Evolutionary conservation across 2,329 filamentous ascomycete species (phyloP), one percentile per base, ranked within the genome.

Genomic region (Geosmithia morbida): DNA sequence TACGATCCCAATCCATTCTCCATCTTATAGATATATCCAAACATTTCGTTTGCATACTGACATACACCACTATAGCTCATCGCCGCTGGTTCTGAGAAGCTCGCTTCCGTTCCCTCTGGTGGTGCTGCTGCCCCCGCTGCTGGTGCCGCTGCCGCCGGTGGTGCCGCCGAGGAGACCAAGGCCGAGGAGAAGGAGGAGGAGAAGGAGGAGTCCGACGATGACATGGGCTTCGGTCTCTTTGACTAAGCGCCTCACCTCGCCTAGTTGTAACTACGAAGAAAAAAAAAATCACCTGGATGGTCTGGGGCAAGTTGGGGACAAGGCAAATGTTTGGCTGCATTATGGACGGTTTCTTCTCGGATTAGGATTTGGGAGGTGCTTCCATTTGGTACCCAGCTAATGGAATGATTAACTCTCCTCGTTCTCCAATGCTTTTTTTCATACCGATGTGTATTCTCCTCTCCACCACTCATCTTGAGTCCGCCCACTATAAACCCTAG

Each of bases 91-190:
- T 81, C 85, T 57, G 64, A 75, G 71, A 98, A 98, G 83, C 87
- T 98, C 63, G 92, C 92, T 61, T 96, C 90, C 71, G 90, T 98
- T 65, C 89, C 92, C 70, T 87, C 86, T 63, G 92, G 89, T 63
- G 89, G 89, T 70, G 78, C 74, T 64, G 76, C 69, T 85, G 74
- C 73, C 61, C 76, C 74, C 67, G 79, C 72, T 65, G 83, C 71
- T 64, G 85, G 73, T 63, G 83, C 71, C 60, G 83, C 73, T 58
- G 85, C 72, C 59, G 81, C 71, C 59, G 79, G 70, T 57, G 81
- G 77, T 57, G 78, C 73, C 55, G 71, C 77, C 57, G 77, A 75
- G 64, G 79, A 81, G 68, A 75, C 75, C 63, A 81, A 83, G 71
- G 82, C 86, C 67, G 86, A 92, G 79, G 79, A 87, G 90, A 86